Conservation (phyloP, 1,139 yeast genomes). For the Tardiomyces digboiensis region DNA sequence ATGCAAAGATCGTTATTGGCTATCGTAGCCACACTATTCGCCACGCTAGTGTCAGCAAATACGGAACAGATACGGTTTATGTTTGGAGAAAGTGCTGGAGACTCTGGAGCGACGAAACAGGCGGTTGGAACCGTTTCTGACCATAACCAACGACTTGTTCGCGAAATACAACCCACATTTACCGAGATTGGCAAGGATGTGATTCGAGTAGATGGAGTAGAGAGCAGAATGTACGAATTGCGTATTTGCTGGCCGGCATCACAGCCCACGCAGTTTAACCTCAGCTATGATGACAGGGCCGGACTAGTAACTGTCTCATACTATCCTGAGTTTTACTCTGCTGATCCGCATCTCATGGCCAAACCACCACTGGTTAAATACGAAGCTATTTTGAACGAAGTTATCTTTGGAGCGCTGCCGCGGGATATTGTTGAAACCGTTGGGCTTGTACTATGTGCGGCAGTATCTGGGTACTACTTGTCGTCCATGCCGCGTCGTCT, state of each 20-base stretch:
- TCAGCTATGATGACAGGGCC: slow-evolving; percentile 12
- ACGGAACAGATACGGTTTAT: slow-evolving; percentile 6
- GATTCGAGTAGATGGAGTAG: not conserved
- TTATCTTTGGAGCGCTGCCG: slow-evolving; percentile 10
- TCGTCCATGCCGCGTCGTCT: not conserved
- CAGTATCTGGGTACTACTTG: slow-evolving; percentile 6
- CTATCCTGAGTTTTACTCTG: slow-evolving; percentile 13
- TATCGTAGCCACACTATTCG: too few relatives aligned
- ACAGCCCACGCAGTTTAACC: slow-evolving; percentile 20
- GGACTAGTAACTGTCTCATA: slow-evolving; percentile 9
- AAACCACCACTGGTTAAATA: slow-evolving; percentile 14
- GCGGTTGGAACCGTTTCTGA: not conserved
- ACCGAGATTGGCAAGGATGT: not conserved
- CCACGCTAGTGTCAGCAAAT: slow-evolving; percentile 10
- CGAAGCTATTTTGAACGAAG: slow-evolving; percentile 16
- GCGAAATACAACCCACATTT: not conserved
- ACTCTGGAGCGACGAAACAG: not conserved
- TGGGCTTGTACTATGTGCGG: slow-evolving; percentile 11
- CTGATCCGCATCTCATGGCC: slow-evolving; percentile 7
- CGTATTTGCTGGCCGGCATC: slow-evolving; percentile 31
- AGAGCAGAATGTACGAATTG: slow-evolving; percentile 19
- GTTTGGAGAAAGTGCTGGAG: not conserved
- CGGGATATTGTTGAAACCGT: slow-evolving; percentile 15
- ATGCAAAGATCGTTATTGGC: too few relatives aligned
- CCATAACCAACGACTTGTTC: not conserved